Evolutionary conservation across 2,329 filamentous ascomycete species (phyloP).

Genomic region (Exserohilum rostratum): DNA sequence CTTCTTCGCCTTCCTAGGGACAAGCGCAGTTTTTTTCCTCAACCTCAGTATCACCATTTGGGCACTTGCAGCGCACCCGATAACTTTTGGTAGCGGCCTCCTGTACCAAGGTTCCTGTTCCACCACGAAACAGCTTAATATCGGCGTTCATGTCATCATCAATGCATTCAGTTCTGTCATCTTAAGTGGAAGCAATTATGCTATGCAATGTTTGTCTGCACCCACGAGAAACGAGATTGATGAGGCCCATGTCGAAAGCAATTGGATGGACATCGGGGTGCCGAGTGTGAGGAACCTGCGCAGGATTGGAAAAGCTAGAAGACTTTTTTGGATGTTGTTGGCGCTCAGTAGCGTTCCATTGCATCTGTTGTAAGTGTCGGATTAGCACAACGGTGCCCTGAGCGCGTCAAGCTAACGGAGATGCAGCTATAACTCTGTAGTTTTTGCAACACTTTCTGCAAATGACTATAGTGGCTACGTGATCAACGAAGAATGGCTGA

Average conservation of each 20-base stretch:
- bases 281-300: slow-evolving; percentile 27
- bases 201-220: slow-evolving; percentile 58
- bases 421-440: slow-evolving; percentile 34
- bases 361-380: slow-evolving; percentile 20
- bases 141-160: not conserved
- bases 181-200: not conserved
- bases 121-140: not conserved
- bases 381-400: too few species aligned
- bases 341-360: slow-evolving; percentile 25
- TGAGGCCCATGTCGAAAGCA: slow-evolving; percentile 50
- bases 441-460: slow-evolving; percentile 23
- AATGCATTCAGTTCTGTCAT: not conserved
- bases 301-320: slow-evolving; percentile 9
- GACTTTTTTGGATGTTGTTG: slow-evolving; percentile 19
- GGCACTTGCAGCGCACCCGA: not conserved
- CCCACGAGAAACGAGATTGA: slow-evolving; percentile 59
- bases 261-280: slow-evolving; percentile 29
- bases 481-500: too few species aligned
- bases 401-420: not conserved
- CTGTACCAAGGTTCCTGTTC: not conserved
- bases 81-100: not conserved
- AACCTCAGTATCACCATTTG: too few species aligned
- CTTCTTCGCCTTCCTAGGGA: too few species aligned
- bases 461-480: slow-evolving; percentile 21
- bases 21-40: too few species aligned